These are phyloP conservation scores for Trichoderma sp. DNA, from an alignment of 2,329 filamentous ascomycete genomes.

Conservation along the genomic window DNA sequence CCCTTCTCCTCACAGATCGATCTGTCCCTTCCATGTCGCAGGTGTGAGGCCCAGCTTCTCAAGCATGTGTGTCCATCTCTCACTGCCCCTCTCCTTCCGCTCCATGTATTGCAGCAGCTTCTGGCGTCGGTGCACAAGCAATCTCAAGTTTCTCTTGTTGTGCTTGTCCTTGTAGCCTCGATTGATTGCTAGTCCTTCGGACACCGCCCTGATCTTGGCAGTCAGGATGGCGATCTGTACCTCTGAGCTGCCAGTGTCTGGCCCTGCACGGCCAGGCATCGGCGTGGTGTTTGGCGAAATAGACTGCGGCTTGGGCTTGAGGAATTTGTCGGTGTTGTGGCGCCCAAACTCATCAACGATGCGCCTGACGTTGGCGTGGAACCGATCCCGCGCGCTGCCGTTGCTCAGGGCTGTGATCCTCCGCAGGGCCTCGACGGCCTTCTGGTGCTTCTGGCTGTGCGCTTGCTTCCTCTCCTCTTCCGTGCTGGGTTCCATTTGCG, in stretches of 20 bases:
- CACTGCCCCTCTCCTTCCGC: conserved; percentile 84
- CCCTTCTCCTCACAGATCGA: conserved; percentile 42
- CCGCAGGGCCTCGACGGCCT: conserved; percentile 69
- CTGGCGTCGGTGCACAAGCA: conserved; percentile 85
- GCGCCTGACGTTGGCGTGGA: conserved; percentile 77
- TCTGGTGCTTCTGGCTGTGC: conserved; percentile 58
- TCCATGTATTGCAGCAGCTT: conserved; percentile 85
- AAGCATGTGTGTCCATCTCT: conserved; percentile 83
- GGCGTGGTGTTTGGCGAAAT: conserved; percentile 40
- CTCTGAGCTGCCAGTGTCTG: conserved; percentile 91
- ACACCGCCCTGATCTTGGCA: conserved; percentile 82
- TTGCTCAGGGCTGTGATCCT: conserved; percentile 78
- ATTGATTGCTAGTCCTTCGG: conserved; percentile 64
- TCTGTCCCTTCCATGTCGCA: conserved; percentile 87
- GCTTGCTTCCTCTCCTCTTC: conserved; percentile 36
- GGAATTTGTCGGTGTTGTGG: conserved; percentile 74
- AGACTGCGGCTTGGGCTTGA: conserved; percentile 60
- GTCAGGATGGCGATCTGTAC: conserved; percentile 98
- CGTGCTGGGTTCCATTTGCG: conserved; percentile 40
- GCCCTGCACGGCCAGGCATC: conserved; percentile 64
- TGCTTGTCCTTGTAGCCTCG: conserved; percentile 80
- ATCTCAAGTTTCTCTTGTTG: conserved; percentile 84
- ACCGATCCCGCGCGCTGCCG: conserved; percentile 72
- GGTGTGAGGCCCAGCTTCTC: conserved; percentile 80
- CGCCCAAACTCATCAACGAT: conserved; percentile 87